Conservation (phyloP, 1,139 yeast species). For the Scheffersomyces segobiensis region DNA sequence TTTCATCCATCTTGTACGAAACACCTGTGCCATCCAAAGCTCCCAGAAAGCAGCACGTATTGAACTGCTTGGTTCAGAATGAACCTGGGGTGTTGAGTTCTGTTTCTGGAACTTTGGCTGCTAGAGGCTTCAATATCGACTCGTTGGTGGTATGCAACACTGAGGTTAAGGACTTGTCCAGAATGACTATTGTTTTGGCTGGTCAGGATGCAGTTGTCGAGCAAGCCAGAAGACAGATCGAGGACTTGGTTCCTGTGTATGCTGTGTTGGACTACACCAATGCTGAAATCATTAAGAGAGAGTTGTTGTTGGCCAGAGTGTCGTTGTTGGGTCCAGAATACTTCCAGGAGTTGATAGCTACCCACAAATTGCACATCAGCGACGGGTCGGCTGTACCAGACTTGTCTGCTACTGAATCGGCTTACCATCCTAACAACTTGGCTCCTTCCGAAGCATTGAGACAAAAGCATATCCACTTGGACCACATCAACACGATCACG, state of each 20-base stretch:
- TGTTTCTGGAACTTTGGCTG: constrained; percentile 94
- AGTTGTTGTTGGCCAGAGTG: constrained; percentile 85
- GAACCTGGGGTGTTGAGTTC: constrained; percentile 97
- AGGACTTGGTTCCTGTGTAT: constrained; percentile 96
- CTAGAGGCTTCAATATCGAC: constrained; percentile 97
- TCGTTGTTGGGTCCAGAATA: constrained; percentile 95
- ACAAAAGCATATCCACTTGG: constrained; percentile 87
- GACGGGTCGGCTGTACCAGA: constrained; percentile 44
- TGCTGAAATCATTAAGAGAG: constrained; percentile 88
- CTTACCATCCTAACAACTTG: constrained; percentile 84
- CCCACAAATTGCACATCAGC: constrained; percentile 60
- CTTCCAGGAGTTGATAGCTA: constrained; percentile 90
- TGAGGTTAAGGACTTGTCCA: constrained; percentile 89
- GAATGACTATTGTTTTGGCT: constrained; percentile 93
- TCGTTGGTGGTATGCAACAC: constrained; percentile 96
- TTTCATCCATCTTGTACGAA: constrained; percentile 90
- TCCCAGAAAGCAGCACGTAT: constrained; percentile 79
- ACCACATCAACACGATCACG: constrained; percentile 78
- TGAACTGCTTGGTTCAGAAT: constrained; percentile 95
- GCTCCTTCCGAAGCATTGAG: constrained; percentile 92
- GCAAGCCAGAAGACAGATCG: constrained; percentile 98
- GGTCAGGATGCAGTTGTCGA: constrained; percentile 97
- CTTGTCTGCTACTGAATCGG: constrained; percentile 52
- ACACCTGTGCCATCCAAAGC: constrained; percentile 76
- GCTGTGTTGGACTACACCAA: constrained; percentile 94